Evolutionary conservation across 306 rosid species (phyloP), one percentile per base, ranked within the genome.

Genomic region (Pyrus betulifolia): DNA sequence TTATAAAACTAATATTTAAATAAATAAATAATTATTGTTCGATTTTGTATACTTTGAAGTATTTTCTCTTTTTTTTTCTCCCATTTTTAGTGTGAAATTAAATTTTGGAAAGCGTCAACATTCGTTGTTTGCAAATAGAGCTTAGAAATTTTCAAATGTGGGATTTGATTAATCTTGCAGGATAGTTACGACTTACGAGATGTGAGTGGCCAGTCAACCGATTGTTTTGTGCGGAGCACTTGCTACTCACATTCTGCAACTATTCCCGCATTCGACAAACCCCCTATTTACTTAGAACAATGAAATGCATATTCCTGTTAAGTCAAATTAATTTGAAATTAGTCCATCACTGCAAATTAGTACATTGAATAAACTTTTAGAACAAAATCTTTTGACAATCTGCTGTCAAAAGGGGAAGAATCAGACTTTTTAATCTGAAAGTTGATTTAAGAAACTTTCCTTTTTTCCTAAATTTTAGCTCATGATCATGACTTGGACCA

Each of bases 401-500:
- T 75, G 76, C 81, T 59, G 25, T 31, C 23, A n/a, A 71, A 76
- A 71, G 57, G 52, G 65, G 27, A 64, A 30, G 59, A 69, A 69
- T 44, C 58, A 59, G 11, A 22, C 10, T 7, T 13, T 5, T 25
- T 27, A 8, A 42, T 69, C 63, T 57, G n/a, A 76, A 71, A 76
- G 81, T 73, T 22, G 51, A 70, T 42, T 42, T 38, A 58, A 70
- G 22, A 22, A 35, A 11, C 33, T 54, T 51, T 72, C 23, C 59
- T 28, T 65, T 77, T 63, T 61, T 59, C 21, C 71, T 67, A 45
- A 67, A 76, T 28, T 80, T 52, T 38, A 49, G 79, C 67, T 68
- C 79, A 28, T 67, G 75, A 67, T 46, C 51, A 76, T 71, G 70
- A 49, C 45, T 71, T 25, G 25, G 78, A 72, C 81, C 78, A 72